Evolutionary conservation across 2,329 filamentous ascomycete species (phyloP), one percentile per base, ranked within the genome.

Genomic region (Monosporascus cannonballus): DNA sequence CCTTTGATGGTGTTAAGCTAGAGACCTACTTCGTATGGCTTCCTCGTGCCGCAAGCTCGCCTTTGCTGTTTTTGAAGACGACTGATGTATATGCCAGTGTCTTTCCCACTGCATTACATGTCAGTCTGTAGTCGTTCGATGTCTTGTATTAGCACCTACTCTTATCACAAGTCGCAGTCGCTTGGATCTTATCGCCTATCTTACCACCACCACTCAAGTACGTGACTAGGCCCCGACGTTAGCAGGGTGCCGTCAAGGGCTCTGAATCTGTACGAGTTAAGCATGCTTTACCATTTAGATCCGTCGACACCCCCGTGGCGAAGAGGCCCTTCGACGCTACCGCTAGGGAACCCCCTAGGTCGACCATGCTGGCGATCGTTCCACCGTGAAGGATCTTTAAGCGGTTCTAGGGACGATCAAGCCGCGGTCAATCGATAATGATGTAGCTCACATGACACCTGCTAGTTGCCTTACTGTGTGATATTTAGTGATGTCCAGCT

Each of bases 321-420:
- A 80, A 86, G 1, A 83, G 70, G 0, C 83, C 83, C 56, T 78
- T 83, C 1, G 84, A 86, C 1, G 83, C 83, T 3, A 86, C 82
- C 9, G 83, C 84, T 3, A 86, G 73, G 0, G 83, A 86, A 15
- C 83, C 83, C 11, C 83, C 83, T 0, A 86, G 71, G 56, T 86
- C 84, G 27, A 86, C 85, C 71, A 92, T 85, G 65, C 84, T 88
- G 3, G 89, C 89, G 27, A 93, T 84, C 0, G 88, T 89, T 4
- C 89, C 89, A 18, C 89, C 89, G 62, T 93, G 89, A 27, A 92
- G 78, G 37, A 86, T 91, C 50, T 84, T 80, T 0, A 93, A 74
- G 1, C 89, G 84, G 64, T 93, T 93, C 86, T 91, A 22, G 3
- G 34, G 15, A 39, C 38, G 18, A 46, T 38, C 47, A 52, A 14